Evolutionary conservation across 768 basidiomycete genomes (phyloP).

Genomic region (Lentinula sp.): DNA sequence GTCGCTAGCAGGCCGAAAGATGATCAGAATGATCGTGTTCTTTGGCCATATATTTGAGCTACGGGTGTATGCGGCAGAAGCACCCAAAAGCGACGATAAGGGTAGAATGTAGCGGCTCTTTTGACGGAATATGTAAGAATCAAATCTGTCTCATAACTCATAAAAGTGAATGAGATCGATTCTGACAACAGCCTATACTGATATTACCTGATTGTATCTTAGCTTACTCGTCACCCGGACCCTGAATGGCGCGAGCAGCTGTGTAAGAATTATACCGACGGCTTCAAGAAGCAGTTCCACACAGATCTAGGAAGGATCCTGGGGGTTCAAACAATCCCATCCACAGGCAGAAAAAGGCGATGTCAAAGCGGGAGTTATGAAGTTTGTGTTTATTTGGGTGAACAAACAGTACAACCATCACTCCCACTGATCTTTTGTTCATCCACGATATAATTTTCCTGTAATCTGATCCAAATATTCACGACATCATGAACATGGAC

Average conservation of each 20-base stretch:
- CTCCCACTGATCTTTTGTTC: background rate
- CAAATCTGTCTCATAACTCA: background rate
- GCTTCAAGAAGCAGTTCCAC: background rate
- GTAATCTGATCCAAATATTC: too few relatives aligned
- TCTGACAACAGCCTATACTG: background rate
- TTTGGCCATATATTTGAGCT: background rate
- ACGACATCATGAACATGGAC: slow-evolving; percentile 12
- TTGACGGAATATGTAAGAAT: background rate
- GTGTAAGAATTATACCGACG: background rate
- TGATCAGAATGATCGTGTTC: background rate
- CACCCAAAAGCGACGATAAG: background rate
- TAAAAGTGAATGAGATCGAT: background rate
- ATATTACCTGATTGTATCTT: background rate
- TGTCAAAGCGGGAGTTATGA: background rate
- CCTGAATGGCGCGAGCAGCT: background rate
- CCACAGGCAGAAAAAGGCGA: background rate
- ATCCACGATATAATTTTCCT: background rate
- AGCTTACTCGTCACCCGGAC: background rate
- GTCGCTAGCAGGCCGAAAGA: background rate
- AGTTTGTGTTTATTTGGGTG: background rate
- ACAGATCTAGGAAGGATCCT: background rate
- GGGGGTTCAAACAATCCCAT: background rate
- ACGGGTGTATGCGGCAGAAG: background rate
- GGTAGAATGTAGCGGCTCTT: background rate
- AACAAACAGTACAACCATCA: background rate